Conservation (phyloP, 345 rosid species). For the Eucalyptus microcorys region DNA sequence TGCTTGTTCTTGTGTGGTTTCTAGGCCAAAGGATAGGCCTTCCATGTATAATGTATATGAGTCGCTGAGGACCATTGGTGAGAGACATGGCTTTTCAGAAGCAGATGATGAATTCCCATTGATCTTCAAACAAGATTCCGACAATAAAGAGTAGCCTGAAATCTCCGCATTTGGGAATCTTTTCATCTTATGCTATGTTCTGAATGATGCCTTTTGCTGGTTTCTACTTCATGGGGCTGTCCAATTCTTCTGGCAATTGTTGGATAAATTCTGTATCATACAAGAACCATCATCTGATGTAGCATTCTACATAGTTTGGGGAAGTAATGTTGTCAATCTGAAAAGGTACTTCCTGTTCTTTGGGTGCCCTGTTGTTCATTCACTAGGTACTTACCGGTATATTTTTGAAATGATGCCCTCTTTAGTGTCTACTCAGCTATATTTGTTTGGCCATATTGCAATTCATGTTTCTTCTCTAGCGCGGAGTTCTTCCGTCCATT, state of each 20-base stretch:
- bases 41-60: conserved; percentile 29
- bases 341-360: background rate
- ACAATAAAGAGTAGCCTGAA: conserved; percentile 6
- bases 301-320: background rate
- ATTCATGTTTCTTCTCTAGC: background rate
- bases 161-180: background rate
- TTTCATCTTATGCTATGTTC: conserved; percentile 1
- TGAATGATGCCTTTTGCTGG: background rate
- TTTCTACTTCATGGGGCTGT: background rate
- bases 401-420: background rate
- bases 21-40: conserved; percentile 42
- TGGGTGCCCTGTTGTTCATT: background rate
- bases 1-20: conserved; percentile 29
- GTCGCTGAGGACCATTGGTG: conserved; percentile 10
- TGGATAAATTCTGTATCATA: conserved; percentile 2
- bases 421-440: background rate
- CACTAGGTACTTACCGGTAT: background rate
- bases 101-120: conserved; percentile 6
- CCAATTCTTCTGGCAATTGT: background rate
- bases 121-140: conserved; percentile 8
- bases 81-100: conserved; percentile 6
- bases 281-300: background rate
- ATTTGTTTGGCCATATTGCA: background rate
- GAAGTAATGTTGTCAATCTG: background rate
- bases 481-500: background rate